Evolutionary conservation across 1,139 yeast species (phyloP).

Genomic region (Lodderomyces margitis): DNA sequence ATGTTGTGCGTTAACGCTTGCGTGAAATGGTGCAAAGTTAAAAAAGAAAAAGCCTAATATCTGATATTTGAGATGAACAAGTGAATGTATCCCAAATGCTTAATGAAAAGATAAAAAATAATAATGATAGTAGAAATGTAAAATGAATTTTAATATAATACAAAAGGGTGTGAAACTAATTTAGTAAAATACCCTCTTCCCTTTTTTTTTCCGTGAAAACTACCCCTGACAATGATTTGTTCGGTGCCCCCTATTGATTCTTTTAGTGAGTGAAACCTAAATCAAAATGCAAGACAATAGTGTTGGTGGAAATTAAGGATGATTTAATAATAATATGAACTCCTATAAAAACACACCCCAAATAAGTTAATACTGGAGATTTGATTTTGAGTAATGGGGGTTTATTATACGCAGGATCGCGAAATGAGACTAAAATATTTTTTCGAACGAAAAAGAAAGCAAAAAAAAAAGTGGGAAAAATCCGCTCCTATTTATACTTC

Average conservation of each 20-base stretch:
- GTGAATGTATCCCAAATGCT: conserved; percentile 40
- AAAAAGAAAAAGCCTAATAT: background rate
- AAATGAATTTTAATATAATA: conserved; percentile 1
- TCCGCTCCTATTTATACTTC: conserved; percentile 26
- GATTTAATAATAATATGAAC: too few relatives aligned
- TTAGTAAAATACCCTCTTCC: background rate
- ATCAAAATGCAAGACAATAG: too few relatives aligned
- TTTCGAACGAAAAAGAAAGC: background rate
- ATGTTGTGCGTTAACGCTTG: background rate
- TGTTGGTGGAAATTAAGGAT: too few relatives aligned
- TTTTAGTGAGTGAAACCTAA: too few relatives aligned
- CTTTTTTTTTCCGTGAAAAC: background rate
- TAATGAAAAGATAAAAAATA: conserved; percentile 1
- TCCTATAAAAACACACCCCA: background rate
- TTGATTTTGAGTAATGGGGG: background rate
- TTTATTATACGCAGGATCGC: conserved; percentile 10
- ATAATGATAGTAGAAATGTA: conserved; percentile 4
- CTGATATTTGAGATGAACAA: conserved; percentile 34
- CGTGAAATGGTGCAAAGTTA: background rate
- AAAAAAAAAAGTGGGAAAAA: conserved; percentile 12
- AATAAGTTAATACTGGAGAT: background rate
- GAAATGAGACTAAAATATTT: too few relatives aligned
- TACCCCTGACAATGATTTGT: too few relatives aligned
- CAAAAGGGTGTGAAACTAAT: background rate
- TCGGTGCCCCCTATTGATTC: too few relatives aligned